These are phyloP conservation scores for Aspergillus chevalieri DNA, from an alignment of 2,329 filamentous ascomycete species.

Conservation along the genomic window DNA sequence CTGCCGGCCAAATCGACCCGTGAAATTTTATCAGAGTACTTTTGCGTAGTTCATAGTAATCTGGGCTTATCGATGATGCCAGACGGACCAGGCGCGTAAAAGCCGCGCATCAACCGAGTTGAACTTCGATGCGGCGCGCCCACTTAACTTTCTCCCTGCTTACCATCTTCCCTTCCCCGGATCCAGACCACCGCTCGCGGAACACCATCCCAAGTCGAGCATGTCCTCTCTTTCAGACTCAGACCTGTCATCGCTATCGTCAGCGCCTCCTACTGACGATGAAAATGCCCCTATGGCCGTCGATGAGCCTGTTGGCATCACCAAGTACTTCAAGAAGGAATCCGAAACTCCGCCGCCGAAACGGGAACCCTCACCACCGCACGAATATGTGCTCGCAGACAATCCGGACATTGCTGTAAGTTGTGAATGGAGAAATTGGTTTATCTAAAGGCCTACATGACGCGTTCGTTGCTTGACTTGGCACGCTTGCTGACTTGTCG, in stretches of 20 bases:
- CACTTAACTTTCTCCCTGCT: neutral
- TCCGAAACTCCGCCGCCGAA: slow-evolving; percentile 61
- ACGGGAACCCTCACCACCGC: slow-evolving; percentile 78
- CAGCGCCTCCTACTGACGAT: slow-evolving; percentile 55
- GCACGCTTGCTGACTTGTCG: slow-evolving; percentile 30
- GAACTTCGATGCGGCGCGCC: slow-evolving; percentile 19
- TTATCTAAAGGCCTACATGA: slow-evolving; percentile 23
- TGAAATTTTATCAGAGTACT: neutral
- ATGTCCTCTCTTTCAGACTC: slow-evolving; percentile 48
- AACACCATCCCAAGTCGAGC: slow-evolving; percentile 18
- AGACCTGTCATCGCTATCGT: slow-evolving; percentile 54
- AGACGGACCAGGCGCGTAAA: slow-evolving; percentile 25
- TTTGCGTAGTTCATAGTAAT: neutral
- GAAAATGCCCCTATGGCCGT: slow-evolving; percentile 41
- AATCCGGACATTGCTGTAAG: slow-evolving; percentile 88
- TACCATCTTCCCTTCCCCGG: neutral
- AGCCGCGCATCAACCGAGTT: slow-evolving; percentile 25
- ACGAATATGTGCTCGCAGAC: slow-evolving; percentile 84
- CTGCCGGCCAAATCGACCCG: neutral
- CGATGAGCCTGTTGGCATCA: slow-evolving; percentile 37
- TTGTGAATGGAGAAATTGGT: slow-evolving; percentile 30
- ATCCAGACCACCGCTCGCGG: slow-evolving; percentile 19
- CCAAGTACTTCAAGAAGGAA: slow-evolving; percentile 45
- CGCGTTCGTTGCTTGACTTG: slow-evolving; percentile 15
- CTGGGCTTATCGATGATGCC: slow-evolving; percentile 13